phyloP scores from a whole-genome alignment of 495 filamentous ascomycete species.

The Annulohypoxylon moriforme region DNA sequence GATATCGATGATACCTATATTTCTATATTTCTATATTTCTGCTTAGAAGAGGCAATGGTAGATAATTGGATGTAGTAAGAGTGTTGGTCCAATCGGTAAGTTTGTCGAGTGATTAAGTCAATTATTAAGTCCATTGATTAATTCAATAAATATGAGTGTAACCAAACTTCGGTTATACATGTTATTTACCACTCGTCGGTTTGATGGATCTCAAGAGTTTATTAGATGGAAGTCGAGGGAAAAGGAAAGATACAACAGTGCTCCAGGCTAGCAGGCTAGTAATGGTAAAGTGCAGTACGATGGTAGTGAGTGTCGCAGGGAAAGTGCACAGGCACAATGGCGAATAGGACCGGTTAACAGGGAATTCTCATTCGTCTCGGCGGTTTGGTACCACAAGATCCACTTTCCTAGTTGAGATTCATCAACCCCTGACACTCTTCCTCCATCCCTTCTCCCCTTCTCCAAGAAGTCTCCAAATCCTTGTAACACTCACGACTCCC shows the following conservation, averaged over 20 bases:
- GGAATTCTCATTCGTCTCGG: slow-evolving; percentile 37
- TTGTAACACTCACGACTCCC: slow-evolving; percentile 23
- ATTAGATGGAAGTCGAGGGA: slow-evolving; percentile 32
- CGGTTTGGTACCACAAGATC: slow-evolving; percentile 41
- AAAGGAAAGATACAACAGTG: slow-evolving; percentile 11
- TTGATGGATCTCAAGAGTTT: slow-evolving; percentile 2
- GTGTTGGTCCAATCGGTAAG: slow-evolving; percentile 12
- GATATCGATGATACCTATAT: background rate
- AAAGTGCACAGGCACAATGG: slow-evolving; percentile 4
- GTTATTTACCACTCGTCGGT: slow-evolving; percentile 16
- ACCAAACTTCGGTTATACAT: slow-evolving; percentile 14
- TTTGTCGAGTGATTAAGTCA: slow-evolving; percentile 4
- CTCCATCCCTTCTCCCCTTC: slow-evolving; percentile 19
- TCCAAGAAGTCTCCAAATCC: slow-evolving; percentile 10
- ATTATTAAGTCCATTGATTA: slow-evolving; percentile 33
- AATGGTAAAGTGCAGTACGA: background rate
- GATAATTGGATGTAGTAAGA: slow-evolving; percentile 4
- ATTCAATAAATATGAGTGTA: slow-evolving; percentile 23
- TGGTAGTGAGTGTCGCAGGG: background rate
- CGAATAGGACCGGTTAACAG: slow-evolving; percentile 3
- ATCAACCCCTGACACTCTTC: slow-evolving; percentile 40
- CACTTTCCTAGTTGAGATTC: slow-evolving; percentile 38
- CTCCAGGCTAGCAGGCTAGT: no score
- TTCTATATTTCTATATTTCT: background rate
- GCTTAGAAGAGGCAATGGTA: background rate